Conservation (phyloP, 2,329 filamentous ascomycete genomes). For the Cordyceps farinosa region DNA sequence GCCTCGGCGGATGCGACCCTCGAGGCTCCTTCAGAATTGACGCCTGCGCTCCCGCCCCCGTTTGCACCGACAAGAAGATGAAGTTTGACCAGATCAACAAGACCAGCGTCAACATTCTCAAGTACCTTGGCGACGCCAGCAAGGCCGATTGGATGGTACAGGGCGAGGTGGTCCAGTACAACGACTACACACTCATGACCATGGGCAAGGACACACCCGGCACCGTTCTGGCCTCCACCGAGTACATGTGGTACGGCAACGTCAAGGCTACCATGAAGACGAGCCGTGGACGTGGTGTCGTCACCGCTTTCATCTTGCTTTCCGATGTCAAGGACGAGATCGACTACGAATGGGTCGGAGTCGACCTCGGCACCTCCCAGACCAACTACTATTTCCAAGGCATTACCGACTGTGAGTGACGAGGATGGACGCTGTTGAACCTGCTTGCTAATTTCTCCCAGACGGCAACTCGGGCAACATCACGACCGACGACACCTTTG, state of each 20-base stretch:
- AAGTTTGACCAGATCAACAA: constrained; percentile 69
- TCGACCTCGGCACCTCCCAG: constrained; percentile 72
- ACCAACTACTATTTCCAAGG: constrained; percentile 98
- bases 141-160: constrained; percentile 85
- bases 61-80: constrained; percentile 73
- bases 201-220: constrained; percentile 85
- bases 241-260: constrained; percentile 97
- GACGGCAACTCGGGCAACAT: constrained; percentile 75
- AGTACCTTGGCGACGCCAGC: constrained; percentile 81
- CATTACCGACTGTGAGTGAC: constrained; percentile 74
- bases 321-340: constrained; percentile 98
- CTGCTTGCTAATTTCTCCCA: constrained; percentile 34
- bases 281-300: constrained; percentile 78
- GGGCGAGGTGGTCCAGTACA: constrained; percentile 66
- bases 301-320: constrained; percentile 95
- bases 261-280: constrained; percentile 83
- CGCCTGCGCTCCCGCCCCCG: constrained; percentile 78
- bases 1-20: constrained; percentile 91
- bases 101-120: constrained; percentile 61
- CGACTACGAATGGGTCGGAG: constrained; percentile 91
- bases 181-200: constrained; percentile 74
- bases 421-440: neutral
- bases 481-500: constrained; percentile 65
- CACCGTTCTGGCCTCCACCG: constrained; percentile 76
- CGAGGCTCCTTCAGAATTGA: constrained; percentile 77